These are phyloP conservation scores for Kazachstania sp. DNA, from an alignment of 1,139 yeast species.

Conservation along the genomic window DNA sequence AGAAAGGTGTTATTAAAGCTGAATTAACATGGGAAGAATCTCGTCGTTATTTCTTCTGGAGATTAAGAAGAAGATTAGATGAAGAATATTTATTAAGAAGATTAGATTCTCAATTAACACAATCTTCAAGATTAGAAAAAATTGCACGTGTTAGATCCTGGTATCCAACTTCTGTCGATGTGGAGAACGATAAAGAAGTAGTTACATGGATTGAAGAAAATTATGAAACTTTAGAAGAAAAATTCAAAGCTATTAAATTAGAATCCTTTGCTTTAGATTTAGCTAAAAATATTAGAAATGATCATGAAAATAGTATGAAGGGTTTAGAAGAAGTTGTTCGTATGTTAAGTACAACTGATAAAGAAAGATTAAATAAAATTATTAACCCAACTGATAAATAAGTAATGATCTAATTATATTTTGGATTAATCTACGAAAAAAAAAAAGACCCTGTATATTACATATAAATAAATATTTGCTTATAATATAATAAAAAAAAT, in stretches of 20 bases:
- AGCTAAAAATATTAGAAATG: conserved; percentile 50
- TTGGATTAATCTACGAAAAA: not conserved
- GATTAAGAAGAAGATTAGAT: conserved; percentile 90
- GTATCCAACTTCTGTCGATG: conserved; percentile 67
- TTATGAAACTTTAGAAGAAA: conserved; percentile 53
- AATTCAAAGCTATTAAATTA: conserved; percentile 54
- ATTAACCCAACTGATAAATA: not conserved
- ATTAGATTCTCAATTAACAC: conserved; percentile 56
- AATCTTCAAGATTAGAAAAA: conserved; percentile 66
- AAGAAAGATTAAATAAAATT: conserved; percentile 33
- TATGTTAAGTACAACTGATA: conserved; percentile 52
- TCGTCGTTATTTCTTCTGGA: conserved; percentile 97
- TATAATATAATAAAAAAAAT: not conserved
- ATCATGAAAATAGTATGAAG: conserved; percentile 45
- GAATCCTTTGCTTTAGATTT: conserved; percentile 57
- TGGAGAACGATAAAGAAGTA: conserved; percentile 67
- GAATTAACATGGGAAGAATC: conserved; percentile 81
- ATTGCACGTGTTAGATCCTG: conserved; percentile 82
- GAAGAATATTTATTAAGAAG: conserved; percentile 81
- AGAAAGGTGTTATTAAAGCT: conserved; percentile 82
- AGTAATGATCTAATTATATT: not conserved
- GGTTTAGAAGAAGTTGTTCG: conserved; percentile 57
- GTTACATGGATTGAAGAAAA: conserved; percentile 82
- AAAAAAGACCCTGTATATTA: not conserved
- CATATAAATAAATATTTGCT: not conserved